Percentiles rank a stretch among this genome's conserved stretches.
phyloP scores from a whole-genome alignment of 306 rosid species.

The Senna siamea region DNA sequence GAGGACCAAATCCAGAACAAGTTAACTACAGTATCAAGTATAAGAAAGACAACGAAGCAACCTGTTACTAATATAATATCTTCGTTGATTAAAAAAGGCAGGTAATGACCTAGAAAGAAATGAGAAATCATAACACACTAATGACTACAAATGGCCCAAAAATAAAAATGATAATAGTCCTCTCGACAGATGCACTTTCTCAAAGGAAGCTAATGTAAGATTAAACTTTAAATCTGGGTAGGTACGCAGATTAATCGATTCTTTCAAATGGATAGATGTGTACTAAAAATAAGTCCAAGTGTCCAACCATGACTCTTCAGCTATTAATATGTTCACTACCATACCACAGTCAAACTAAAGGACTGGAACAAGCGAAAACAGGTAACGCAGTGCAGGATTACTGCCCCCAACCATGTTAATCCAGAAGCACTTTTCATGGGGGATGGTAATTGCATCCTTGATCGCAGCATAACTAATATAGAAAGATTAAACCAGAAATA shows the following conservation, averaged over 20 bases:
- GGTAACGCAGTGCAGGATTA: not conserved
- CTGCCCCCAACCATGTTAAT: not conserved
- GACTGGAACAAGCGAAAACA: not conserved
- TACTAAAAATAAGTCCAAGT: not conserved
- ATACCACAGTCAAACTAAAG: not conserved
- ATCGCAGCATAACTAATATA: not conserved
- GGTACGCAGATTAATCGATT: not conserved
- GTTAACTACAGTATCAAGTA: not conserved
- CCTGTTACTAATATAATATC: not conserved
- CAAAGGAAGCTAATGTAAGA: not conserved
- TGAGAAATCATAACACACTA: too few species aligned
- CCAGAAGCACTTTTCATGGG: not conserved
- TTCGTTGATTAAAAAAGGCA: not conserved
- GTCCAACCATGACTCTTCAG: not conserved
- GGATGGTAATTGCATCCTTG: not conserved
- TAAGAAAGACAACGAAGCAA: not conserved
- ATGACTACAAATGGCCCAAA: not conserved
- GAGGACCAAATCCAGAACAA: not conserved
- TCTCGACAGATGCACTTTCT: not conserved
- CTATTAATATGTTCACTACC: not conserved
- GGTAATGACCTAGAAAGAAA: not conserved
- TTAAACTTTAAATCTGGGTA: too few species aligned
- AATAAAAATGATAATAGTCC: not conserved
- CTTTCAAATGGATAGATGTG: not conserved
- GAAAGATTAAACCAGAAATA: not conserved